These are phyloP conservation scores for Scutellaria baicalensis DNA, from an alignment of 257 asterid species.

Conservation along the genomic window DNA sequence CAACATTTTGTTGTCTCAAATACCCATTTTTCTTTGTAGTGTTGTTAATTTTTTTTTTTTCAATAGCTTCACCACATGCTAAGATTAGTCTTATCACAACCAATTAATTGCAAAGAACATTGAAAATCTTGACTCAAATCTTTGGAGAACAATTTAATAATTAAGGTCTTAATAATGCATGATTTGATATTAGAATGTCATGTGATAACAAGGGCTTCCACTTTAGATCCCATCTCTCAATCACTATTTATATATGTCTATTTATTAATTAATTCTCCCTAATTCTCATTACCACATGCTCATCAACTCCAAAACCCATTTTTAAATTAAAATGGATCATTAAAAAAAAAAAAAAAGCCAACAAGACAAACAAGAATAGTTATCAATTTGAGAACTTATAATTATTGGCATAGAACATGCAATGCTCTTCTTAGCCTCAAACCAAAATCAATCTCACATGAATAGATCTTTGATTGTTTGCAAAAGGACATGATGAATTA, in stretches of 20 bases:
- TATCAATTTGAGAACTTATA: not conserved
- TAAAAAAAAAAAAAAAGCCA: not conserved
- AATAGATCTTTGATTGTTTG: not conserved
- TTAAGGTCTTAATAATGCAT: not conserved
- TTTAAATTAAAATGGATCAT: not conserved
- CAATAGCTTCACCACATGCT: too few relatives aligned
- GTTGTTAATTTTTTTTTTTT: too few relatives aligned
- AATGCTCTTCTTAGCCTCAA: not conserved
- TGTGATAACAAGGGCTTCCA: not conserved
- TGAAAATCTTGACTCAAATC: not conserved
- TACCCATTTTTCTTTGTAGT: too few relatives aligned
- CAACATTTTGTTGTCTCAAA: too few relatives aligned
- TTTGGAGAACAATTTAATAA: not conserved
- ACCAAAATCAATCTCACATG: conserved; percentile 4
- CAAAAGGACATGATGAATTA: conserved; percentile 1
- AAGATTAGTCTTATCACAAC: too few relatives aligned
- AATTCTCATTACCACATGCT: conserved; percentile 3
- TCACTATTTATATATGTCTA: not conserved
- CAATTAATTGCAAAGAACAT: too few relatives aligned
- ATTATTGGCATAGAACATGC: conserved; percentile 8
- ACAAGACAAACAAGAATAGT: not conserved
- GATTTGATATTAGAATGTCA: not conserved
- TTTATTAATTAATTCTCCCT: too few relatives aligned
- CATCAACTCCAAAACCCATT: not conserved
- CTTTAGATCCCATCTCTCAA: conserved; percentile 14